Evolutionary conservation across 208 protist species (phyloP).

Genomic region (Trypanosoma vivax): DNA sequence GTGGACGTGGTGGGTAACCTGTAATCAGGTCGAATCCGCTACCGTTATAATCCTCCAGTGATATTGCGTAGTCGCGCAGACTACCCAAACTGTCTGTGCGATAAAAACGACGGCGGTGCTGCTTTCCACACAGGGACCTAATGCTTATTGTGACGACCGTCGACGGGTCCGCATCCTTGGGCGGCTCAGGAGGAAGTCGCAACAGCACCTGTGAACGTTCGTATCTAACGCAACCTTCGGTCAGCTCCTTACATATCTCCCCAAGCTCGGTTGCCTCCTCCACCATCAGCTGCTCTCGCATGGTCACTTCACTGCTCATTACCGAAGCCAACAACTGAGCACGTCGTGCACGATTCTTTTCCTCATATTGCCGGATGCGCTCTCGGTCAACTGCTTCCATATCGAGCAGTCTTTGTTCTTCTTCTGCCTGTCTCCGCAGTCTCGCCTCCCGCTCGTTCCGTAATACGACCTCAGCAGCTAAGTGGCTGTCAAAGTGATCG

Average conservation of each 20-base stretch:
- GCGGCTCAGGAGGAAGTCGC: constrained; percentile 39
- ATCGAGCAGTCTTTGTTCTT: constrained; percentile 29
- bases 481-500: constrained; percentile 49
- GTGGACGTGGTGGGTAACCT: constrained; percentile 55
- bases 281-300: constrained; percentile 7
- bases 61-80: constrained; percentile 41
- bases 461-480: constrained; percentile 60
- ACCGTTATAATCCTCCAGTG: constrained; percentile 48
- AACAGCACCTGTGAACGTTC: constrained; percentile 9
- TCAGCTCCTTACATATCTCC: constrained; percentile 11
- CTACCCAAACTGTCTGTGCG: constrained; percentile 47
- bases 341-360: constrained; percentile 6
- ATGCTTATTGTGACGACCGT: constrained; percentile 42
- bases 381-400: constrained; percentile 55
- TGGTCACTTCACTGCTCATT: constrained; percentile 17
- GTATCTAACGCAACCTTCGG: not conserved
- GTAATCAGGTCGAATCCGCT: constrained; percentile 45
- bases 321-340: constrained; percentile 1
- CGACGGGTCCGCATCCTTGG: constrained; percentile 17
- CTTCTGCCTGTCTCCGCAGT: constrained; percentile 37
- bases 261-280: constrained; percentile 11
- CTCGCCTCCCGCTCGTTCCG: constrained; percentile 50
- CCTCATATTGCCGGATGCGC: constrained; percentile 42
- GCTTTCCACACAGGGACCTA: constrained; percentile 36
- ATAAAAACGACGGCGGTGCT: constrained; percentile 50